phyloP scores from a whole-genome alignment of 192 early-diverging fungal species.

The Coemansia nantahalensis region DNA sequence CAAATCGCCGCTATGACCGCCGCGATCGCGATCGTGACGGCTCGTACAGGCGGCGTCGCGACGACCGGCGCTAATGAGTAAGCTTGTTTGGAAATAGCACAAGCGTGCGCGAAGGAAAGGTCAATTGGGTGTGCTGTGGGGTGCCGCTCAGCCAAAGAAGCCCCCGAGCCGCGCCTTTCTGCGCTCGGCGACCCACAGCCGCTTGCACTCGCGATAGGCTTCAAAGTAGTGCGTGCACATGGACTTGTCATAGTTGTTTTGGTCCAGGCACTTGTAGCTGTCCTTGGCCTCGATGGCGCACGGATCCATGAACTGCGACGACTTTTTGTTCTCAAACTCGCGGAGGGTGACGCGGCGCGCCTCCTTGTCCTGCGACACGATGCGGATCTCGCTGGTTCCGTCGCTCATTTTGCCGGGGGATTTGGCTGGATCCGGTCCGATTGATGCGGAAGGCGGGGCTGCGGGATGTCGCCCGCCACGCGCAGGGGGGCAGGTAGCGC shows the following conservation, averaged over 20 bases:
- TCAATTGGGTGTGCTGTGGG: not conserved
- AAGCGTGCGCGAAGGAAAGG: too few relatives aligned
- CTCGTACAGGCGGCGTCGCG: conserved; percentile 25
- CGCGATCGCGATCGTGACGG: conserved; percentile 15
- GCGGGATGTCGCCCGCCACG: too few relatives aligned
- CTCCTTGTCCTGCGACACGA: conserved; percentile 18
- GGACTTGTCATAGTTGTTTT: conserved; percentile 42
- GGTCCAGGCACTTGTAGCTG: conserved; percentile 48
- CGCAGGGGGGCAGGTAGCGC: too few relatives aligned
- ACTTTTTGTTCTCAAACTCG: conserved; percentile 46
- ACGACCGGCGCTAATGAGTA: conserved; percentile 25
- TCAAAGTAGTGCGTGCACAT: conserved; percentile 33
- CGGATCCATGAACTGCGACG: conserved; percentile 47
- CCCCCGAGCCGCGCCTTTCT: conserved; percentile 15
- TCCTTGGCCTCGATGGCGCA: conserved; percentile 45
- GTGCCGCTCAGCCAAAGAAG: not conserved
- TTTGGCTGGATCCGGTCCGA: too few relatives aligned
- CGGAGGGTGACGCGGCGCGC: conserved; percentile 30
- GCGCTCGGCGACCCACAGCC: conserved; percentile 39
- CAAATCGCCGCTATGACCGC: conserved; percentile 6
- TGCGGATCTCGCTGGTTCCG: conserved; percentile 35
- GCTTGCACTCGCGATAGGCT: conserved; percentile 49
- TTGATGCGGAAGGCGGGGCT: too few relatives aligned
- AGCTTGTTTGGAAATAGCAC: too few relatives aligned
- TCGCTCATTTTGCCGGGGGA: too few relatives aligned